A percentile compares a stretch with the other conserved stretches of the same genome.
Evolutionary conservation across 371 early-diverging fungal genomes (phyloP).

Genomic region (Mortierella sp.): DNA sequence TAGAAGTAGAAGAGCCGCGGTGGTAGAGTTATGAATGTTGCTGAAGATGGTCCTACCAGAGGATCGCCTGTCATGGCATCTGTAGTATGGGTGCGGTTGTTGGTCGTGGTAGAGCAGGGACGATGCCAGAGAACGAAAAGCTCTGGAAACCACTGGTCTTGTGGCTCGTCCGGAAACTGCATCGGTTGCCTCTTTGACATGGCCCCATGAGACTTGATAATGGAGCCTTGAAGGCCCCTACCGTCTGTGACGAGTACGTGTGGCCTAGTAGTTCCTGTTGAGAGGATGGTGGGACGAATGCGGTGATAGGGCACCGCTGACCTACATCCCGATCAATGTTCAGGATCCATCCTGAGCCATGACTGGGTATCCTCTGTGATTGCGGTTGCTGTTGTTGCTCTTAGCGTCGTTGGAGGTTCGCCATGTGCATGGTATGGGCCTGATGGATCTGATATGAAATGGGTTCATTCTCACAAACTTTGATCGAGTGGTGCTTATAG

Average conservation of each 20-base stretch:
- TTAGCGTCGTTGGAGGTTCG: conserved; percentile 25
- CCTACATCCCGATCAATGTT: too few relatives aligned
- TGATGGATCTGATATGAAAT: conserved; percentile 38
- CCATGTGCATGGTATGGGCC: conserved; percentile 16
- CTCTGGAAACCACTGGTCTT: conserved; percentile 25
- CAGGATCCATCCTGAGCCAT: too few relatives aligned
- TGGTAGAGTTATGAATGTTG: too few relatives aligned
- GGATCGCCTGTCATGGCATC: too few relatives aligned
- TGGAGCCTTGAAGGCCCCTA: not conserved
- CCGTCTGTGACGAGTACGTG: conserved; percentile 1
- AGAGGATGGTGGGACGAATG: conserved; percentile 24
- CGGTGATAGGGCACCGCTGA: conserved; percentile 3
- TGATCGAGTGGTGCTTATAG: conserved; percentile 4
- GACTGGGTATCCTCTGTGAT: too few relatives aligned
- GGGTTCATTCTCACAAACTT: conserved; percentile 27
- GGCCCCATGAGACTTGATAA: too few relatives aligned
- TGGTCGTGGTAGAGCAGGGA: too few relatives aligned
- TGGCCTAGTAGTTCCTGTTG: conserved; percentile 15
- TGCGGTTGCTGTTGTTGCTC: conserved; percentile 10
- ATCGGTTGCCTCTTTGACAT: conserved; percentile 10
- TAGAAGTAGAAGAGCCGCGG: too few relatives aligned
- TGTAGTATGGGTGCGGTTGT: too few relatives aligned
- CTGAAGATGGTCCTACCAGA: too few relatives aligned
- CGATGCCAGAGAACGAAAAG: too few relatives aligned
- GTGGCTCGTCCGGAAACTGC: conserved; percentile 28